Evolutionary conservation across 257 asterid species (phyloP).

Genomic region (Solanum sparsipilum): DNA sequence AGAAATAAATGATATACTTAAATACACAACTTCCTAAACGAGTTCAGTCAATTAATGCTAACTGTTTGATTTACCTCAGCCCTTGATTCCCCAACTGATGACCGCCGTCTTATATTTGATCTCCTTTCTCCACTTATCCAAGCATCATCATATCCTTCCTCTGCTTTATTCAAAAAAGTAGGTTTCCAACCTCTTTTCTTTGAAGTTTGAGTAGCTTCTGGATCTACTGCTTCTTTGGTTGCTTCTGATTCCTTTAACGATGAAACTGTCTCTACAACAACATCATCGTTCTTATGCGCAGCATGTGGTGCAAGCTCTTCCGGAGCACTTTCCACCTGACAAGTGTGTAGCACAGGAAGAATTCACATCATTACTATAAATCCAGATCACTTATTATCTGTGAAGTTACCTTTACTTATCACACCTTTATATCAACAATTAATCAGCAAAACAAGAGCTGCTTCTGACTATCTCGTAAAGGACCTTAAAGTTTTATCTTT

Average conservation of each 20-base stretch:
- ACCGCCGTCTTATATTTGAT: not conserved
- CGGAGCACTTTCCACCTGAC: not conserved
- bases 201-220: not conserved
- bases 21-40: not conserved
- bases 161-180: not conserved
- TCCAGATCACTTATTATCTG: not conserved
- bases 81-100: not conserved
- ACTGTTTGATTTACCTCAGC: not conserved
- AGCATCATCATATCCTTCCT: not conserved
- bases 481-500: not conserved
- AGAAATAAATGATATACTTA: not conserved
- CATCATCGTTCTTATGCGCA: not conserved
- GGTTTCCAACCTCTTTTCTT: slow-evolving; percentile 2
- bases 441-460: not conserved
- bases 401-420: not conserved
- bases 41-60: not conserved
- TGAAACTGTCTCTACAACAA: not conserved
- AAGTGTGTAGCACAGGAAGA: not conserved
- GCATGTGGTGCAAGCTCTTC: not conserved
- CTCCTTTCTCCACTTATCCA: not conserved
- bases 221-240: not conserved
- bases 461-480: not conserved
- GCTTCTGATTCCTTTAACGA: not conserved
- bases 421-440: not conserved
- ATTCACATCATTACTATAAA: not conserved